These are phyloP conservation scores for Botryotinia narcissicola DNA, from an alignment of 2,329 filamentous ascomycete genomes.

Conservation along the genomic window DNA sequence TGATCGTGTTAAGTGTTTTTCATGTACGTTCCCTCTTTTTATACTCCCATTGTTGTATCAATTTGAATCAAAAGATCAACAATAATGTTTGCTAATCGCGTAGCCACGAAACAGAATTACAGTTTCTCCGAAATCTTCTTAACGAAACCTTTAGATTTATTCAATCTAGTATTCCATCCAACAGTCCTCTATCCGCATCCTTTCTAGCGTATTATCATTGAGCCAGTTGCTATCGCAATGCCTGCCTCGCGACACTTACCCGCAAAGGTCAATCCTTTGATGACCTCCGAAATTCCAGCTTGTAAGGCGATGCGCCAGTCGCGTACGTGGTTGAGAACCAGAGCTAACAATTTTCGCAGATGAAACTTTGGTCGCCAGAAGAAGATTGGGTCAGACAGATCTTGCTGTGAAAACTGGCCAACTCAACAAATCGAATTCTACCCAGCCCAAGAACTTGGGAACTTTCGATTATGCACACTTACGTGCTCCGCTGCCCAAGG, in stretches of 20 bases:
- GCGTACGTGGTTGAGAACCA: conserved; percentile 6
- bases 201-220: not conserved
- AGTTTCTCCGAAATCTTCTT: conserved; percentile 4
- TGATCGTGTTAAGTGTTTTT: conserved; percentile 1
- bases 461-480: conserved; percentile 96
- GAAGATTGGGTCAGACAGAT: conserved; percentile 89
- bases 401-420: conserved; percentile 78
- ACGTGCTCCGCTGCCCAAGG: conserved; percentile 86
- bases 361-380: conserved; percentile 59
- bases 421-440: conserved; percentile 66
- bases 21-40: not conserved
- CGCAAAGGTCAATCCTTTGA: conserved; percentile 61
- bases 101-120: conserved; percentile 15
- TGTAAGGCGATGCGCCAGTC: conserved; percentile 50
- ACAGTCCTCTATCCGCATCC: conserved; percentile 11
- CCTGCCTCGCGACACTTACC: conserved; percentile 47
- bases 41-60: not conserved
- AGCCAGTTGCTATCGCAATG: conserved; percentile 26
- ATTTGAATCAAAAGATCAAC: not conserved
- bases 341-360: conserved; percentile 32
- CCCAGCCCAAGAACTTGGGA: conserved; percentile 70
- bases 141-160: not conserved
- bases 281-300: conserved; percentile 60
- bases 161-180: not conserved
- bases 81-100: conserved; percentile 12